These are phyloP conservation scores for Didymella pomorum DNA, from an alignment of 2,329 filamentous ascomycete genomes.

Conservation along the genomic window DNA sequence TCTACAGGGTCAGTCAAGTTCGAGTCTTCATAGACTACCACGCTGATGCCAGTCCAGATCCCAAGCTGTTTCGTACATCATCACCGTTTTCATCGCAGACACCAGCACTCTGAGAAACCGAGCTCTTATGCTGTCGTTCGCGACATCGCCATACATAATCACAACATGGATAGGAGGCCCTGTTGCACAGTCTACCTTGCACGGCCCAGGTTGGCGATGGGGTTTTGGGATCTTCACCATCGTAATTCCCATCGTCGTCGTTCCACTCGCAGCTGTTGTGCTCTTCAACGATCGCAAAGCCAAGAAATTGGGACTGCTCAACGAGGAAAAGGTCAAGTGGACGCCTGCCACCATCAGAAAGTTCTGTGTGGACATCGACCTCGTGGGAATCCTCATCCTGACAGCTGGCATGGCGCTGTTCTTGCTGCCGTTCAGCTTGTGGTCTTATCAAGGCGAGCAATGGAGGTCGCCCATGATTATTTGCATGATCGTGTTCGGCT, in stretches of 20 bases:
- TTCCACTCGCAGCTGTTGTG: background rate
- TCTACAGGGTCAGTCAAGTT: background rate
- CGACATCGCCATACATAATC: slow-evolving; percentile 69
- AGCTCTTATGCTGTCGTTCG: slow-evolving; percentile 68
- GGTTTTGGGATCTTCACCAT: background rate
- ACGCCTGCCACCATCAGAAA: background rate
- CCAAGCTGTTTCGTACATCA: slow-evolving; percentile 55
- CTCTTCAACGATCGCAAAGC: background rate
- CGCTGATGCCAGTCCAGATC: slow-evolving; percentile 12
- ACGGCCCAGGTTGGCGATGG: background rate
- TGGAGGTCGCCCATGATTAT: slow-evolving; percentile 49
- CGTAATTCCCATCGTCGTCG: background rate
- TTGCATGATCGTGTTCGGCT: slow-evolving; percentile 47
- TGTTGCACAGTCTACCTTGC: slow-evolving; percentile 49
- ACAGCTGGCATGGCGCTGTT: slow-evolving; percentile 68
- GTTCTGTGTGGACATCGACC: background rate
- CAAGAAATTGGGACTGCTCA: background rate
- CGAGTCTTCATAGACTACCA: background rate
- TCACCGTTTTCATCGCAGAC: slow-evolving; percentile 72
- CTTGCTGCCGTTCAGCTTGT: slow-evolving; percentile 72
- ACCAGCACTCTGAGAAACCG: slow-evolving; percentile 69
- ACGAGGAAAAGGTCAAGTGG: background rate
- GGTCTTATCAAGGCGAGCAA: slow-evolving; percentile 36
- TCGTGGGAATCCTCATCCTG: slow-evolving; percentile 49
- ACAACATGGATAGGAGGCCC: slow-evolving; percentile 69